Base-by-base conservation (phyloP, 768 basidiomycete species). In the Agrocybe chaxingu region DNA sequence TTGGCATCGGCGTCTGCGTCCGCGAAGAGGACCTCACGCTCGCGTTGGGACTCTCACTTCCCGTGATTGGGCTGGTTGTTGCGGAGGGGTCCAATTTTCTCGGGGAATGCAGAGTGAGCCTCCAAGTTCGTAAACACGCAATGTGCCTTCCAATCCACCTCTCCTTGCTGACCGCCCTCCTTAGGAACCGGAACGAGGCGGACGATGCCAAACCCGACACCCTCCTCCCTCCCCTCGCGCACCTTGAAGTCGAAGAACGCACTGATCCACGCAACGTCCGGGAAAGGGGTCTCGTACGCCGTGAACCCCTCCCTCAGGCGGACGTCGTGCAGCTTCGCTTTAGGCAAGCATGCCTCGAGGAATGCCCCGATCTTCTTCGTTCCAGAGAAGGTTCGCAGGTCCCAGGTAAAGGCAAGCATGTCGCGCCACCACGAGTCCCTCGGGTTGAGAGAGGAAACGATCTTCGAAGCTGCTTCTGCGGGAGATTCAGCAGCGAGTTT, bases 41-140 rank as follows among this genome's bases (percentile, higher is more conserved):
- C 63, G 7, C 78, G 67, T 44, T 66, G 60, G 35, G 70, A 69
- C 38, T 67, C 64, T 81, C 81, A 84, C 47, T 68, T 62, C 33
- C 78, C 80, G 61, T 80, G 77, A 56, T 74, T 71, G 2, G 75
- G 68, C 11, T 59, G 40, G 1, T 43, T 54, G 47, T 70, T 62
- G 18, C 81, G 67, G 8, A 71, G 61, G 3, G 67, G 51, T 0
- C 79, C 80, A 43, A 66, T 52, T 50, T 67, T 67, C 52, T 79
- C 77, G 0, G 75, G 75, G 58, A 65, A 61, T 1, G 62, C 72
- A 43, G 75, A 71, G 53, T 84, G 68, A 8, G 70, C 70, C 37
- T 74, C 71, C 3, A 85, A 70, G 38, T 74, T 70, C 2, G 82
- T 83, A 57, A 75, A 75, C 6, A 81, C 42, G 11, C 69, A 70